Base-by-base conservation (phyloP, 352 stramenopile species). In the Globisporangium megalacanthum region DNA sequence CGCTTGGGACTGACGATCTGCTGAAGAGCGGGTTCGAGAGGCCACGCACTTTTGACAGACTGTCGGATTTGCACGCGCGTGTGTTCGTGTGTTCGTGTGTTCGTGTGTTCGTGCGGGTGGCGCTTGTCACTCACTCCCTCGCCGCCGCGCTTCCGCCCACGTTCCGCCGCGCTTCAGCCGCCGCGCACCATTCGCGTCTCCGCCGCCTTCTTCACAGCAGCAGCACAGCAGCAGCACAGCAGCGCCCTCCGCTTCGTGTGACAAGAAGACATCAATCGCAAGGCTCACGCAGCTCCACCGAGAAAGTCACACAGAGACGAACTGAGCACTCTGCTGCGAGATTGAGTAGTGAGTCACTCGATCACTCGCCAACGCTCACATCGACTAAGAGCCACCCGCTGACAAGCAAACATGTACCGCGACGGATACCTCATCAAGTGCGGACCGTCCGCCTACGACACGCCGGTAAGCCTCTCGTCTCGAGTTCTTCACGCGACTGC, bases 341-440 rank as follows among this genome's bases (percentile, higher is more conserved):
- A 29, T 29, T 29, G 25, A 29, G 25, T 29, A 29, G 25, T 29
- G 25, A 29, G 25, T 29, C 25, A 17, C 33, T 7, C 20, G 19
- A 14, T 49, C 59, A 54, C 35, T 65, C 53, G 20, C 6, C 33
- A 46, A 42, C 42, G 39, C 29, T 39, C 17, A 13, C 35, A 44
- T n/a, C 37, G 33, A 51, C 19, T 42, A 19, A 19, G 46, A 6
- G 6, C 49, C 41, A 44, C n/a, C 29, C 31, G 20, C 47, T 31
- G 33, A 5, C 20, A 56, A 33, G 51, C 17, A 31, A 58, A 39
- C 51, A 92, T 92, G 82, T 92, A 92, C 62, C 73, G 82, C 60
- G 82, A 92, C 61, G 82, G 82, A 55, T 92, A 88, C 51, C 68
- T 92, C 55, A 69, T 90, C 61, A 81, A 84, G 61, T 88, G 76